These are phyloP conservation scores for Salix purpurea DNA, from an alignment of 345 rosid genomes.

Conservation along the genomic window DNA sequence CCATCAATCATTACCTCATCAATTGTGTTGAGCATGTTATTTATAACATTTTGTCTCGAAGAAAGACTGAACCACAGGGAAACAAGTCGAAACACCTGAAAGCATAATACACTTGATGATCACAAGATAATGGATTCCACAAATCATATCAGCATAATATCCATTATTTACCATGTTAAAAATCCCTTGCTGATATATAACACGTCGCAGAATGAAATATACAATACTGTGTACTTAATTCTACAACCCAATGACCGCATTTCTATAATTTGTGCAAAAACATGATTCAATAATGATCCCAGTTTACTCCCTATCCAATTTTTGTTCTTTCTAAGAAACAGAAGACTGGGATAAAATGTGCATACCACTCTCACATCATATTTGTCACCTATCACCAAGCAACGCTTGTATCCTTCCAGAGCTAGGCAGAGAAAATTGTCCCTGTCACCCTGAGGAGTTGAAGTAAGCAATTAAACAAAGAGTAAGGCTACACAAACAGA, in stretches of 20 bases:
- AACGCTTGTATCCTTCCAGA: slow-evolving; percentile 83
- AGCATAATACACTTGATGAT: slow-evolving; percentile 8
- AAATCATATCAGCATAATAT: too few species aligned
- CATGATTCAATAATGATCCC: not conserved
- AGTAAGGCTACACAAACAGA: too few species aligned
- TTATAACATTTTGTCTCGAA: slow-evolving; percentile 59
- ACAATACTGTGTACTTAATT: too few species aligned
- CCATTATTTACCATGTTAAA: too few species aligned
- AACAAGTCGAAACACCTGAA: slow-evolving; percentile 81
- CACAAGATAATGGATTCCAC: slow-evolving; percentile 1
- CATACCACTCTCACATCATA: slow-evolving; percentile 95
- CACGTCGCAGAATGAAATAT: too few species aligned
- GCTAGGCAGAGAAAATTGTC: slow-evolving; percentile 86
- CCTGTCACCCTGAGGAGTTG: slow-evolving; percentile 64
- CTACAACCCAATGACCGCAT: too few species aligned
- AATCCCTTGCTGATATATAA: too few species aligned
- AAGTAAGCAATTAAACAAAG: slow-evolving; percentile 1
- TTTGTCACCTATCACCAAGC: slow-evolving; percentile 82
- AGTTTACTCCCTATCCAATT: not conserved
- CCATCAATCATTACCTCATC: slow-evolving; percentile 48
- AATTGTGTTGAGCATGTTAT: slow-evolving; percentile 66
- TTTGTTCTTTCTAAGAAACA: not conserved
- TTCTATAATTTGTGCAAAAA: too few species aligned
- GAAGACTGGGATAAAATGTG: slow-evolving; percentile 8
- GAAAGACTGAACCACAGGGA: slow-evolving; percentile 89